A percentile compares a stretch with the other conserved stretches of the same genome.
Evolutionary conservation across 768 basidiomycete species (phyloP).

Genomic region (Agrocybe pediades): DNA sequence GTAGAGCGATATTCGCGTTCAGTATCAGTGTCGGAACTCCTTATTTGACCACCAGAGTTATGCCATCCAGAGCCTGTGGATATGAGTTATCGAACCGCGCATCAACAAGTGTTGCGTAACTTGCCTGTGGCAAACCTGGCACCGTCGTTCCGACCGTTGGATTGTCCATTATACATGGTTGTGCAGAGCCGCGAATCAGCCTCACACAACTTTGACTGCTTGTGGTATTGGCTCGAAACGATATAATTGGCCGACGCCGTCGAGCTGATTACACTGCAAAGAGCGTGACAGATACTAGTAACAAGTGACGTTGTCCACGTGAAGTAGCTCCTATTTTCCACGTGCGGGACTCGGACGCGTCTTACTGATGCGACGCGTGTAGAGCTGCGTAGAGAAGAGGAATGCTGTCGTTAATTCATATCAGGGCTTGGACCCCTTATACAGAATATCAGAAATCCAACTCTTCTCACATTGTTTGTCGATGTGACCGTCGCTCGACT

Average conservation of each 20-base stretch:
- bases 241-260: background rate
- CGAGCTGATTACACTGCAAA: background rate
- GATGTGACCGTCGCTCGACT: too few relatives aligned
- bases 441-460: too few relatives aligned
- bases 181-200: background rate
- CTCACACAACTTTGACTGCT: background rate
- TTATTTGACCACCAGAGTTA: constrained; percentile 20
- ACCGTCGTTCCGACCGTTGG: constrained; percentile 7
- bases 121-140: constrained; percentile 13
- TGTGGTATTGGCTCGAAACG: too few relatives aligned
- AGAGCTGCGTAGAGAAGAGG: too few relatives aligned
- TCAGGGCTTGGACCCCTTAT: too few relatives aligned
- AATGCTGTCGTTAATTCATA: too few relatives aligned
- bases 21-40: constrained; percentile 54
- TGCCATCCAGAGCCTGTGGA: constrained; percentile 38
- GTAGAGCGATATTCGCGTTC: constrained; percentile 51
- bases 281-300: background rate
- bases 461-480: too few relatives aligned
- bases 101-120: constrained; percentile 3
- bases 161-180: constrained; percentile 4
- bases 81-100: background rate
- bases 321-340: background rate
- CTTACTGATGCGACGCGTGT: too few relatives aligned
- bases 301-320: too few relatives aligned
- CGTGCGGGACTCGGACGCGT: background rate